A percentile compares a stretch with the other conserved stretches of the same genome.
These are phyloP conservation scores for Kazachstania psychrophila DNA, from an alignment of 805 yeast genomes.

Conservation along the genomic window DNA sequence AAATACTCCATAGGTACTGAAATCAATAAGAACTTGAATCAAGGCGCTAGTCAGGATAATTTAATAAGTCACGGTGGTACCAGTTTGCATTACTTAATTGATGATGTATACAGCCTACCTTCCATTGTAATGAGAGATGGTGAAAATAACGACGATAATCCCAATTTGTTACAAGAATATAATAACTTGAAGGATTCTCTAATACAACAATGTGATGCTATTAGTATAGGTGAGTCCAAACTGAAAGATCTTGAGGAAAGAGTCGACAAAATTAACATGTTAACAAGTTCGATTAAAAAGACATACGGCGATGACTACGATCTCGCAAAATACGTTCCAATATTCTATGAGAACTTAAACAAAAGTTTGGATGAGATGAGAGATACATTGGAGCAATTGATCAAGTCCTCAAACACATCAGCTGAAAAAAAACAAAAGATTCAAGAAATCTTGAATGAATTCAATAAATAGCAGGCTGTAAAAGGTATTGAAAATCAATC, in stretches of 20 bases:
- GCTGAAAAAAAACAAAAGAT: background rate
- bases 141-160: constrained; percentile 7
- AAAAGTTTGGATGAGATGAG: constrained; percentile 11
- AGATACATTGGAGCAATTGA: constrained; percentile 11
- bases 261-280: constrained; percentile 4
- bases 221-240: constrained; percentile 8
- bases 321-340: constrained; percentile 9
- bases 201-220: constrained; percentile 14
- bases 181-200: constrained; percentile 15
- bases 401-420: constrained; percentile 9
- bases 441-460: background rate
- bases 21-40: constrained; percentile 4
- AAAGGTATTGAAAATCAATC: too few species aligned
- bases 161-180: constrained; percentile 19
- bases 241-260: constrained; percentile 6
- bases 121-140: constrained; percentile 8
- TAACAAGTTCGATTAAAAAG: constrained; percentile 8
- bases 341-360: constrained; percentile 8
- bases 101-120: constrained; percentile 21
- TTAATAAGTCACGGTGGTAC: constrained; percentile 6
- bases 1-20: constrained; percentile 18
- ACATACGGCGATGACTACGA: constrained; percentile 1
- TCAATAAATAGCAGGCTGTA: background rate
- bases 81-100: constrained; percentile 14
- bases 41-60: constrained; percentile 2